Evolutionary conservation across 495 filamentous ascomycete genomes (phyloP).

Genomic region (Penicillium egyptiacum): DNA sequence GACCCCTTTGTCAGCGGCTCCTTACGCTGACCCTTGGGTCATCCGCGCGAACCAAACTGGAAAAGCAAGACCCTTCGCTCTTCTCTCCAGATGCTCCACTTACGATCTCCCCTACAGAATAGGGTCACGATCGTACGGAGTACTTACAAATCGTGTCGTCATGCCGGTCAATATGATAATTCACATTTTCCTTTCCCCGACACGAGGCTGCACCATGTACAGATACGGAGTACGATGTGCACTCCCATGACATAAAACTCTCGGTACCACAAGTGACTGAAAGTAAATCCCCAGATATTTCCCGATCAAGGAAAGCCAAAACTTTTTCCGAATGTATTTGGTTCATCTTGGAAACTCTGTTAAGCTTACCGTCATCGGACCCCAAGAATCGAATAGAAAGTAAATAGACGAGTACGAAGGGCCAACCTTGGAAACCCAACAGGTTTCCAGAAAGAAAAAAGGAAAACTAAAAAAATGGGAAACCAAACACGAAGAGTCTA

Average conservation of each 20-base stretch:
- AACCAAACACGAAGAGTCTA: slow-evolving; percentile 25
- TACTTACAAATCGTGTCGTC: slow-evolving; percentile 11
- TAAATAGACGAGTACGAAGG: background rate
- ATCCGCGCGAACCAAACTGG: slow-evolving; percentile 1
- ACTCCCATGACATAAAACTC: too few species aligned
- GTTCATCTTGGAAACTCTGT: background rate
- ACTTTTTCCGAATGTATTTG: background rate
- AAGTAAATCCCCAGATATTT: background rate
- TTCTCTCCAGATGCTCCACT: slow-evolving; percentile 11
- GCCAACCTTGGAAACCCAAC: background rate
- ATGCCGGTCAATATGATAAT: slow-evolving; percentile 12
- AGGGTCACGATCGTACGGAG: background rate
- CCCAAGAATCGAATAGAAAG: background rate
- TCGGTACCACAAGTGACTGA: too few species aligned
- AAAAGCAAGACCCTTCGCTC: slow-evolving; percentile 6
- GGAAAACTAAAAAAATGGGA: background rate
- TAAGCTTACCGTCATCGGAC: slow-evolving; percentile 4
- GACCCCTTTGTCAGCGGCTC: background rate
- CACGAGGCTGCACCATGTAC: slow-evolving; percentile 10
- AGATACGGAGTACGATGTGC: background rate
- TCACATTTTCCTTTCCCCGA: slow-evolving; percentile 3
- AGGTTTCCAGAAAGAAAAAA: background rate
- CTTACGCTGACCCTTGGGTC: slow-evolving; percentile 12
- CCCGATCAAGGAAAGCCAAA: background rate
- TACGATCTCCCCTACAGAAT: slow-evolving; percentile 1